Evolutionary conservation across 1,139 yeast species (phyloP).

Genomic region (Yamadazyma membranifaciens): DNA sequence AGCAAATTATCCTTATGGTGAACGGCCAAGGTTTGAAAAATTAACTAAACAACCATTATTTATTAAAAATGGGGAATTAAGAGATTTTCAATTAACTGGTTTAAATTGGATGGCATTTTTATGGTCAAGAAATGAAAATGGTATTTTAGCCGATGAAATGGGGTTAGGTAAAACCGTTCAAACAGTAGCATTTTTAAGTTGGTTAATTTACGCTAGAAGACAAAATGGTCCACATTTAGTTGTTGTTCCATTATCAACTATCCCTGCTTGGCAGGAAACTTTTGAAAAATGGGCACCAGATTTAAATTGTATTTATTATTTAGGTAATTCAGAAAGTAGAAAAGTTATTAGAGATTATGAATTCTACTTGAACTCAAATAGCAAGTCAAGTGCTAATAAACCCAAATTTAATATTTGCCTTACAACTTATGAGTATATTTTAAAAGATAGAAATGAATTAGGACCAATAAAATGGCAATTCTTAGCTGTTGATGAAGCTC

Average conservation of each 20-base stretch:
- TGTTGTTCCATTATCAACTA: conserved; percentile 93
- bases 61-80: conserved; percentile 85
- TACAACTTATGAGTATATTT: conserved; percentile 93
- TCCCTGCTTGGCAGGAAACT: conserved; percentile 99
- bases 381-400: conserved; percentile 26
- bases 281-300: conserved; percentile 98
- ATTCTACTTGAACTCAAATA: conserved; percentile 55
- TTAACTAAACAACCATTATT: conserved; percentile 83
- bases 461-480: conserved; percentile 93
- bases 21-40: conserved; percentile 88
- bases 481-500: conserved; percentile 98
- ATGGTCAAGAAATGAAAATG: conserved; percentile 97
- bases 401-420: conserved; percentile 84
- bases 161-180: conserved; percentile 98
- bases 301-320: conserved; percentile 83
- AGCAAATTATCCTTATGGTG: conserved; percentile 66
- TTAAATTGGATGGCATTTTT: conserved; percentile 99
- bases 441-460: conserved; percentile 79
- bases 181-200: conserved; percentile 89
- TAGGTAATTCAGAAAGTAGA: conserved; percentile 90
- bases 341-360: conserved; percentile 81
- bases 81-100: conserved; percentile 98
- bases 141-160: conserved; percentile 98
- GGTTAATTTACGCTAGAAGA: conserved; percentile 91
- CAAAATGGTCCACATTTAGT: conserved; percentile 96